A percentile compares a stretch with the other conserved stretches of the same genome.
These are phyloP conservation scores for Xylaria sp. DNA, from an alignment of 2,329 filamentous ascomycete species.

Conservation along the genomic window DNA sequence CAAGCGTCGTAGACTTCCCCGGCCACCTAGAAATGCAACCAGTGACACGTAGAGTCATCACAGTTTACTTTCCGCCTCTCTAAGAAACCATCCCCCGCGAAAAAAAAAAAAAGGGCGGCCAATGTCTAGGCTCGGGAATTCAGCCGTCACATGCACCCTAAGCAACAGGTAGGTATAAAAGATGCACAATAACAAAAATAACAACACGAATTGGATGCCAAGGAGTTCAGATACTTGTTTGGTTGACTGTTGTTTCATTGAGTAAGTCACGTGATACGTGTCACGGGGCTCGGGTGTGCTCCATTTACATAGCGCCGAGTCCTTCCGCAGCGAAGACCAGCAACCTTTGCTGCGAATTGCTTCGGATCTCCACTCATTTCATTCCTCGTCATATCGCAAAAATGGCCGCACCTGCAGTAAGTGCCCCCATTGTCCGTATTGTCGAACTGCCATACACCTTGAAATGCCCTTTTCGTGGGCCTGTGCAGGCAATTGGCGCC, in stretches of 20 bases:
- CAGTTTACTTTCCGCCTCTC: too few relatives aligned
- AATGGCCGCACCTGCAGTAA: slow-evolving; percentile 78
- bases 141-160: too few relatives aligned
- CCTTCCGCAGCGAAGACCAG: slow-evolving; percentile 60
- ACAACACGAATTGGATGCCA: too few relatives aligned
- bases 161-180: not conserved
- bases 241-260: not conserved
- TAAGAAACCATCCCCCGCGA: too few relatives aligned
- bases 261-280: slow-evolving; percentile 40
- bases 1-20: slow-evolving; percentile 32
- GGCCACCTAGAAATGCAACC: slow-evolving; percentile 5
- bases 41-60: not conserved
- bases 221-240: not conserved
- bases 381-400: slow-evolving; percentile 63
- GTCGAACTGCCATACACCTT: slow-evolving; percentile 39
- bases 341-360: slow-evolving; percentile 61
- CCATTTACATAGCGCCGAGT: slow-evolving; percentile 43
- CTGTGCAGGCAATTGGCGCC: slow-evolving; percentile 42
- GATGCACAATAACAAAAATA: not conserved
- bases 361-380: slow-evolving; percentile 60
- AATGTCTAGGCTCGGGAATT: too few relatives aligned
- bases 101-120: too few relatives aligned
- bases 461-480: not conserved
- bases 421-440: slow-evolving; percentile 50
- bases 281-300: slow-evolving; percentile 38